A percentile compares a stretch with the other conserved stretches of the same genome.
Conservation (phyloP, 495 filamentous ascomycete genomes). For the Aspergillus cristatus region DNA sequence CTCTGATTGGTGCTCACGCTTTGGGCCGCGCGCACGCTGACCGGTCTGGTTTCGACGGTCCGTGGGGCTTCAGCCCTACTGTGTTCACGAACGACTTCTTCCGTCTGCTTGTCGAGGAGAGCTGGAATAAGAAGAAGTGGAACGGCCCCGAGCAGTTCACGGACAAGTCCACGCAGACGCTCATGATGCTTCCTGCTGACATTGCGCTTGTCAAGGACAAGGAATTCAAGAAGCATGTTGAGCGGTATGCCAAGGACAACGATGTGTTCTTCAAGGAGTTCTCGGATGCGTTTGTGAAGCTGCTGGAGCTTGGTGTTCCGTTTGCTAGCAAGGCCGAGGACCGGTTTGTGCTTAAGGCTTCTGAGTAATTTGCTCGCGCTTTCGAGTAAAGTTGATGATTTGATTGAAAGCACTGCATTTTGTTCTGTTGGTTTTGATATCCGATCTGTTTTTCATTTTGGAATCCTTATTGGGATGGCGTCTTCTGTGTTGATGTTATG, state of each 20-base stretch:
- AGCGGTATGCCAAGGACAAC: conserved; percentile 88
- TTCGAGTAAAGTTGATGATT: conserved; percentile 4
- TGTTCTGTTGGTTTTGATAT: conserved; percentile 24
- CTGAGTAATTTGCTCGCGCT: conserved; percentile 21
- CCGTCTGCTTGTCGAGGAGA: conserved; percentile 78
- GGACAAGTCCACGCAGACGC: conserved; percentile 70
- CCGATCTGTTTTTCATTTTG: conserved; percentile 17
- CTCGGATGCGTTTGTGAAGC: conserved; percentile 61
- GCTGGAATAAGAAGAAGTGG: conserved; percentile 92
- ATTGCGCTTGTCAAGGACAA: conserved; percentile 84
- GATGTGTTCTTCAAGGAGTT: conserved; percentile 93
- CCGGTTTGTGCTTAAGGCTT: conserved; percentile 66
- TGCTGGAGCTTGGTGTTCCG: conserved; percentile 93
- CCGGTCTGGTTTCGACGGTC: conserved; percentile 81
- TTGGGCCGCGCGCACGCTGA: conserved; percentile 87
- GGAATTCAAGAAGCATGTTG: conserved; percentile 71
- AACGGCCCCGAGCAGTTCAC: conserved; percentile 78
- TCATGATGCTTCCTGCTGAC: conserved; percentile 98
- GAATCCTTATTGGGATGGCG: conserved; percentile 3
- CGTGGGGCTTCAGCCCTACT: conserved; percentile 95
- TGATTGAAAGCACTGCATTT: conserved; percentile 5
- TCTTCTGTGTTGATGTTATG: not conserved
- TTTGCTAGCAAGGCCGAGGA: conserved; percentile 63
- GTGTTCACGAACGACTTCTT: conserved; percentile 93
- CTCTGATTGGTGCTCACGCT: conserved; percentile 82